These are phyloP conservation scores for Pyrenopolyporus hunteri DNA, from an alignment of 495 filamentous ascomycete genomes.

Conservation along the genomic window DNA sequence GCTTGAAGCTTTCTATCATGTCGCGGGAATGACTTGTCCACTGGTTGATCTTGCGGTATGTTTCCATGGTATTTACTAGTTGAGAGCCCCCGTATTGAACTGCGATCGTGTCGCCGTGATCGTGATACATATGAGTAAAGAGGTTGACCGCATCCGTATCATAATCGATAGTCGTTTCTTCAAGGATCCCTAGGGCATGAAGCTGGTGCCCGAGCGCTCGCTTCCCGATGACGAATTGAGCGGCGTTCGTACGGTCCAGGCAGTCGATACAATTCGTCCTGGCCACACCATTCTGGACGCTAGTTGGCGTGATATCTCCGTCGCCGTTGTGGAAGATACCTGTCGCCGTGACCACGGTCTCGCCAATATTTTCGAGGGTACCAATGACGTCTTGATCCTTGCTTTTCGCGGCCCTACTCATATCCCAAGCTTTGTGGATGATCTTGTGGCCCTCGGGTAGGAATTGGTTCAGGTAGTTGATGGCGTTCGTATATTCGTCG, in stretches of 20 bases:
- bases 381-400: conserved; percentile 96
- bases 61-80: conserved; percentile 98
- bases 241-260: conserved; percentile 93
- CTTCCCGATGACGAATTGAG: conserved; percentile 98
- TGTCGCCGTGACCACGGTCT: conserved; percentile 80
- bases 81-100: conserved; percentile 98
- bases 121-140: conserved; percentile 96
- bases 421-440: conserved; percentile 94
- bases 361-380: conserved; percentile 85
- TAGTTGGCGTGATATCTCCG: conserved; percentile 63
- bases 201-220: conserved; percentile 89
- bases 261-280: conserved; percentile 99
- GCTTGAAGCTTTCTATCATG: conserved; percentile 99
- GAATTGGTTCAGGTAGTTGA: conserved; percentile 94
- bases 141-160: conserved; percentile 95
- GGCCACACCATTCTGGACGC: conserved; percentile 89
- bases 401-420: conserved; percentile 93
- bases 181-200: conserved; percentile 88
- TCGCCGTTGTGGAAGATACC: conserved; percentile 95
- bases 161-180: conserved; percentile 79
- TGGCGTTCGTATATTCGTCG: conserved; percentile 83
- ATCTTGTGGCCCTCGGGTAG: conserved; percentile 84
- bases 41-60: conserved; percentile 97
- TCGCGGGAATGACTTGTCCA: conserved; percentile 97
- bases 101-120: conserved; percentile 96